Base-by-base conservation (phyloP, 495 filamentous ascomycete genomes). In the Penicillium paxilli region DNA sequence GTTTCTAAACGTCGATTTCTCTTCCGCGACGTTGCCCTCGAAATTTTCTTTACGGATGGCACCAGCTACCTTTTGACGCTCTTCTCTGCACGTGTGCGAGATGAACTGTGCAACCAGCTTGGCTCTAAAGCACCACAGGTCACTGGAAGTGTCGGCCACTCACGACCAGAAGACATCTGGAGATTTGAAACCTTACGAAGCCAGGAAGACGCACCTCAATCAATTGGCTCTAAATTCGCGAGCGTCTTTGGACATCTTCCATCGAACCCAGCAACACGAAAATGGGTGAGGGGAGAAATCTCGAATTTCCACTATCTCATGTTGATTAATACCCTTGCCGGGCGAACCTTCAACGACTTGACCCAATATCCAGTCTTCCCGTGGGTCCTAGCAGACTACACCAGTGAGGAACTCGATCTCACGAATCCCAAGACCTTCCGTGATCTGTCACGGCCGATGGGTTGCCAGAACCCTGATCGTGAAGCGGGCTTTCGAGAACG, bases 261-360 rank as follows among this genome's bases (percentile, higher is more conserved):
- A 3, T 82, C 85, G 14, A 91, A 91, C 62, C 90, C 92, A 23
- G 87, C 90, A 40, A 98, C 95, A 55, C 86, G 86, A 30, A 89
- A 87, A 75, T 98, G 94, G 94, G 79, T 90, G 48, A 87, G 86
- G 63, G 95, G 94, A 5, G 95, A 98, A 61, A 90, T 97, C 8
- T 98, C 95, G 5, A 98, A 98, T 66, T 98, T 98, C 63, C 91
- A 96, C 68, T 98, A 98, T 68, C 81, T 98, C 23, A 98, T 98
- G 95, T 81, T 96, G 40, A 83, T 98, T 65, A 98, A 98, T 63
- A 98, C 95, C 5, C 90, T 98, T 80, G 94, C 94, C 17, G 94
- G 94, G 25, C 79, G 94, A 45, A 98, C 94, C 0, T 98, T 98
- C 79, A 98, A 98, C 63, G 94, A 98, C 67, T 75, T 98, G 9